These are phyloP conservation scores for Ophiocordyceps robertsii DNA, from an alignment of 2,329 filamentous ascomycete genomes.

Conservation along the genomic window DNA sequence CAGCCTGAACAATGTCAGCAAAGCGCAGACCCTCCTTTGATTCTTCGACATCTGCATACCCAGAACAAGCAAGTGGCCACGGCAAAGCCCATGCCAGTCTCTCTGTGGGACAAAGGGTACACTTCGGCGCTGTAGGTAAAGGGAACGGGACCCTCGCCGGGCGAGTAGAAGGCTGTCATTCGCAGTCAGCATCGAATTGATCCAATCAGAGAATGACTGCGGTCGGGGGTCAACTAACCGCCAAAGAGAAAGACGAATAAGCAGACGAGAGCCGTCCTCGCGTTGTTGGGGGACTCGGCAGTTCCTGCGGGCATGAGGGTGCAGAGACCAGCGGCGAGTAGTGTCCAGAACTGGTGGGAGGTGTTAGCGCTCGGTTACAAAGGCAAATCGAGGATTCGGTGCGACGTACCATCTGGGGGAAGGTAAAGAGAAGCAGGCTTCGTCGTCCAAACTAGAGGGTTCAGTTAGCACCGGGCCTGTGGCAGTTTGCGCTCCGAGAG, in stretches of 20 bases:
- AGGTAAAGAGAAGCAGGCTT: conserved; percentile 48
- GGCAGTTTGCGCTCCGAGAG: background rate
- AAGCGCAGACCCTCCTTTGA: background rate
- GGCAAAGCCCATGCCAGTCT: conserved; percentile 50
- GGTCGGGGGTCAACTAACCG: conserved; percentile 9
- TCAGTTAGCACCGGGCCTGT: background rate
- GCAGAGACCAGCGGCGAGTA: conserved; percentile 29
- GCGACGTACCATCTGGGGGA: conserved; percentile 47
- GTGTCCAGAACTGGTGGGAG: conserved; percentile 28
- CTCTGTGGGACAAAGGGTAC: conserved; percentile 49
- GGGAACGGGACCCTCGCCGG: conserved; percentile 49
- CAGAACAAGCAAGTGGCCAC: conserved; percentile 47
- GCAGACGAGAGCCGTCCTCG: conserved; percentile 40
- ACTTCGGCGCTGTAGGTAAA: conserved; percentile 51
- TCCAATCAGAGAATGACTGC: background rate
- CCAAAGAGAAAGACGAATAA: conserved; percentile 53
- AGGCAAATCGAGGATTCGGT: no score
- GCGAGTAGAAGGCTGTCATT: conserved; percentile 41
- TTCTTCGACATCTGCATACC: conserved; percentile 5
- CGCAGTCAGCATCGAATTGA: background rate
- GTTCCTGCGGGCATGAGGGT: conserved; percentile 19
- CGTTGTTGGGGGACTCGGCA: conserved; percentile 12
- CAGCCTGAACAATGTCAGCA: conserved; percentile 13
- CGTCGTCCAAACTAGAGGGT: conserved; percentile 38
- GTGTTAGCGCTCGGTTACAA: background rate